A percentile compares a stretch with the other conserved stretches of the same genome.
Evolutionary conservation across 805 yeast genomes (phyloP).

Genomic region (Candida xyloterini): DNA sequence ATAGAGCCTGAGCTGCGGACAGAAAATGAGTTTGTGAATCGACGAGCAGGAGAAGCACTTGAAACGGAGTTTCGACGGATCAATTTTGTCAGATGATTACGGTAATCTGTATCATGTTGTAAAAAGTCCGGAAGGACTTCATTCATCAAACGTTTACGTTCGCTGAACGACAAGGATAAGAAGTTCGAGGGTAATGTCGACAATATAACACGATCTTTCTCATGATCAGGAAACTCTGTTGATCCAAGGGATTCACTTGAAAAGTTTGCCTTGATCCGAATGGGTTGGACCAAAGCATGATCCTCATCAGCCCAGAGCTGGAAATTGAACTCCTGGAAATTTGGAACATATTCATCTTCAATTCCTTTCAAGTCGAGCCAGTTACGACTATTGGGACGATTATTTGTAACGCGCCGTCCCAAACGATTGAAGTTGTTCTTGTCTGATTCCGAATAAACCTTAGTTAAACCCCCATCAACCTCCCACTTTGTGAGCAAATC

Average conservation of each 20-base stretch:
- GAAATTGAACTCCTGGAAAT: slow-evolving; percentile 40
- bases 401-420: slow-evolving; percentile 20
- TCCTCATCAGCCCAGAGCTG: slow-evolving; percentile 18
- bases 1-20: slow-evolving; percentile 10
- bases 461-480: slow-evolving; percentile 4
- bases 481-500: slow-evolving; percentile 17
- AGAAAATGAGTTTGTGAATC: slow-evolving; percentile 23
- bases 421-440: slow-evolving; percentile 53
- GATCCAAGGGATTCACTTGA: slow-evolving; percentile 17
- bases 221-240: slow-evolving; percentile 31
- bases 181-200: slow-evolving; percentile 48
- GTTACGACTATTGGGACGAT: neutral
- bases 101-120: slow-evolving; percentile 29
- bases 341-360: slow-evolving; percentile 78
- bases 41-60: slow-evolving; percentile 24
- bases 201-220: slow-evolving; percentile 40
- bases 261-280: slow-evolving; percentile 18
- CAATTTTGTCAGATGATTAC: slow-evolving; percentile 30
- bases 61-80: slow-evolving; percentile 27
- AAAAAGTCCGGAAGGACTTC: slow-evolving; percentile 28
- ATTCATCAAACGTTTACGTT: slow-evolving; percentile 38
- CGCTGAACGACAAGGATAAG: slow-evolving; percentile 50
- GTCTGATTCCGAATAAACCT: slow-evolving; percentile 59
- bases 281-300: slow-evolving; percentile 29
- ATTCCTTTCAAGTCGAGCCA: slow-evolving; percentile 40